A percentile compares a stretch with the other conserved stretches of the same genome.
phyloP scores from a whole-genome alignment of 495 filamentous ascomycete genomes.

The Bombardia bombarda region DNA sequence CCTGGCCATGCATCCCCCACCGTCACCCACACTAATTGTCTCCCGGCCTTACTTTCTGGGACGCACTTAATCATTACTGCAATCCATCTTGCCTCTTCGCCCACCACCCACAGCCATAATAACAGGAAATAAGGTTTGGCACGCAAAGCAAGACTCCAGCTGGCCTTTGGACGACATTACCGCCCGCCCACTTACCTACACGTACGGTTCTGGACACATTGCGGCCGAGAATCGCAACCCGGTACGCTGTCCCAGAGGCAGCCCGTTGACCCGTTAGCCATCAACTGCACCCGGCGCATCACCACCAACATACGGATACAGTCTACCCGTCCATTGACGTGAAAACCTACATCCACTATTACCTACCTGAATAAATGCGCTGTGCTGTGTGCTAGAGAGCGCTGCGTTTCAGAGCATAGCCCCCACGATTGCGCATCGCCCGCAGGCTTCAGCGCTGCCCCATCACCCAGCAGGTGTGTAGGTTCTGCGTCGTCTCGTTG shows the following conservation, averaged over 20 bases:
- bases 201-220: too few species aligned
- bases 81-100: conserved; percentile 3
- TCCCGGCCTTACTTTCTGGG: conserved; percentile 22
- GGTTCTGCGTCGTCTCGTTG: too few species aligned
- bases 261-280: background rate
- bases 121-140: background rate
- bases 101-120: background rate
- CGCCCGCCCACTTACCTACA: too few species aligned
- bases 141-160: background rate
- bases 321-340: too few species aligned
- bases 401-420: too few species aligned
- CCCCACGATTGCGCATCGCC: too few species aligned
- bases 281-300: conserved; percentile 1
- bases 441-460: too few species aligned
- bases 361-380: background rate
- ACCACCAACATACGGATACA: conserved; percentile 1
- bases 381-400: background rate
- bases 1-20: conserved; percentile 17
- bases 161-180: background rate
- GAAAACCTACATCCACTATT: background rate
- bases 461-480: too few species aligned
- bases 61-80: conserved; percentile 13
- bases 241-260: background rate
- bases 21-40: conserved; percentile 21
- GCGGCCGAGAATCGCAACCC: background rate